Evolutionary conservation across 208 protist genomes (phyloP), one percentile per base, ranked within the genome.

Genomic region (Jaenimonas drosophilae): DNA sequence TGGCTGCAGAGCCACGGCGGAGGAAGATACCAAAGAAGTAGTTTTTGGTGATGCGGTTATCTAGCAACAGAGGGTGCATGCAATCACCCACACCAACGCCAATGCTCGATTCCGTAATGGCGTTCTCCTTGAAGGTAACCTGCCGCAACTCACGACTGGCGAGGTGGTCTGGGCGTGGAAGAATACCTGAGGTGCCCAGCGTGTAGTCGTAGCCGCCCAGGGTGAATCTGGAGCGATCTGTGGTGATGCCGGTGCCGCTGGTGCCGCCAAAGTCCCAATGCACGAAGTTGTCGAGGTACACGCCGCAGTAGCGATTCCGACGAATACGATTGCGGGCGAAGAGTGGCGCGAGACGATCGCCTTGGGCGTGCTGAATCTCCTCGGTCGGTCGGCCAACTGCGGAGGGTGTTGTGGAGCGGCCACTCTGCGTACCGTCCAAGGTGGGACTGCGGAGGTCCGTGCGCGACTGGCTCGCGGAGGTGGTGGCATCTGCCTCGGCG

Each of bases 21-120:
- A 93, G 53, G 21, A 90, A 53, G n/a, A 93, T 56, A 2, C 85
- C 85, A 47, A 93, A 76, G 47, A 90, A 93, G n/a, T 59, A 53
- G 54, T 90, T 93, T 7, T 77, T 50, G 41, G 57, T 12, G 31
- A 93, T 82, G 4, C 52, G 53, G 56, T 83, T 90, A 21, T 54
- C 38, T 34, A 83, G 47, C 1, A 93, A 62, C 49, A 88, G 87
- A 1, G 80, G 77, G 47, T 88, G 74, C 45, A 72, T 87, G 27
- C 58, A 59, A 55, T 76, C 65, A 27, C 85, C 80, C 9, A 72
- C 70, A 12, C 70, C 63, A 20, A 93, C 44, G 16, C 85, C 85
- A 49, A 93, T 64, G 37, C 70, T 76, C 47, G 70, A 92, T 9
- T 75, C 66, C 1, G 52, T 57, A 43, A 92, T 77, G 34, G 41